Evolutionary conservation across 176 grass and related monocot genomes (phyloP).

Genomic region (Triticum turgidum): DNA sequence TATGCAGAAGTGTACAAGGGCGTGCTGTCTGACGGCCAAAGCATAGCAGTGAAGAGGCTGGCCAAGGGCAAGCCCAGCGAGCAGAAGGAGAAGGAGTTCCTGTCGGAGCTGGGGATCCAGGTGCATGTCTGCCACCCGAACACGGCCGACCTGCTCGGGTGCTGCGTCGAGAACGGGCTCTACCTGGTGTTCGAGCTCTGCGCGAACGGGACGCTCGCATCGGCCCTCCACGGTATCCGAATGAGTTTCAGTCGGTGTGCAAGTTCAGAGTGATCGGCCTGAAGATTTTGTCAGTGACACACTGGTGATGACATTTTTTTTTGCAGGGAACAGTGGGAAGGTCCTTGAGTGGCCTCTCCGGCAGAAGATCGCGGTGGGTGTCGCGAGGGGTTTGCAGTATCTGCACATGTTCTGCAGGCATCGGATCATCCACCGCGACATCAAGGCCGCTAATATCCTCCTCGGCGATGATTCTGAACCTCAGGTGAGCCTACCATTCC

Average conservation of each 20-base stretch:
- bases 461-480: constrained; percentile 80
- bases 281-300: background rate
- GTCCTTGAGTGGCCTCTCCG: constrained; percentile 69
- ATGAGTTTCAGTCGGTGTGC: constrained; percentile 8
- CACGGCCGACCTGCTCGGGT: constrained; percentile 77
- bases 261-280: background rate
- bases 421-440: constrained; percentile 87
- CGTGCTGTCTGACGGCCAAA: constrained; percentile 58
- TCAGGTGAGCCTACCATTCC: constrained; percentile 35
- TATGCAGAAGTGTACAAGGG: constrained; percentile 93
- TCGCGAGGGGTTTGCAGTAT: constrained; percentile 84
- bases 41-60: constrained; percentile 78
- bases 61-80: constrained; percentile 62
- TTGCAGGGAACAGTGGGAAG: constrained; percentile 55
- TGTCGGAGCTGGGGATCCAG: constrained; percentile 79
- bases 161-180: constrained; percentile 88
- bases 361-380: constrained; percentile 80
- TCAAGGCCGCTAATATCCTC: constrained; percentile 89
- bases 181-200: constrained; percentile 83
- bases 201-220: constrained; percentile 62
- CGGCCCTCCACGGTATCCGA: constrained; percentile 64
- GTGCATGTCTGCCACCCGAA: constrained; percentile 94
- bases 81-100: constrained; percentile 88
- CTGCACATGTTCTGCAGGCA: constrained; percentile 89
- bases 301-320: constrained; percentile 14